Base-by-base conservation (phyloP, 176 grass and related monocot genomes). In the Oryza punctata region DNA sequence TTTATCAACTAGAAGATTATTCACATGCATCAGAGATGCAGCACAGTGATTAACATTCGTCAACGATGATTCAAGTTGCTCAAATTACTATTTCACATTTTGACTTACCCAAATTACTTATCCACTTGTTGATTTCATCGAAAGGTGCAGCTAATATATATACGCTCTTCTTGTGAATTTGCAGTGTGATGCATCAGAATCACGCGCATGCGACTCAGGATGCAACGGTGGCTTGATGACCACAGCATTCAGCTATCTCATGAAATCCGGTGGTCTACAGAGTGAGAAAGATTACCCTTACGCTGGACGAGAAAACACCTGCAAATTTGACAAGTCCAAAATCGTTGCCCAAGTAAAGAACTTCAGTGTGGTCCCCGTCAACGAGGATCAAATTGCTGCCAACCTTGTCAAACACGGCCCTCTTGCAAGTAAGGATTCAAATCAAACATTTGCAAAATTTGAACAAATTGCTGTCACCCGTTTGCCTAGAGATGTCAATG, bases 171-270 rank as follows among this genome's bases (percentile, higher is more conserved):
- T 69, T 21, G 69, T 59, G 28, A 38, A 70, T 71, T 90, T 80
- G 49, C 63, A 96, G 90, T 96, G 90, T 76, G 93, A 96, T 83
- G 72, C 90, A 29, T 89, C 74, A 63, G 90, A 96, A 52, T 29
- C 93, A 12, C 85, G 85, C 21, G 44, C 93, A 41, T 96, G 93
- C 25, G 90, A 96, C 12, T 75, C 87, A 0, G 93, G 93, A 68
- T 96, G 93, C 83, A 96, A 96, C 30, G 93, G 93, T n/a, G 93
- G 93, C 40, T 82, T 96, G 65, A 96, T 96, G 93, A 96, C 90
- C 59, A 93, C 93, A 46, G 93, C 93, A 59, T 96, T 96, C 73
- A 82, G 84, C 49, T 96, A 96, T 61, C 78, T 96, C 16, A 19
- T 67, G 46, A 96, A 93, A 89, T 72, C 86, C 45, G 90, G 93